Percentiles rank a stretch among this genome's conserved stretches.
Conservation (phyloP, 2,329 filamentous ascomycete genomes). For the Talaromyces sp. region DNA sequence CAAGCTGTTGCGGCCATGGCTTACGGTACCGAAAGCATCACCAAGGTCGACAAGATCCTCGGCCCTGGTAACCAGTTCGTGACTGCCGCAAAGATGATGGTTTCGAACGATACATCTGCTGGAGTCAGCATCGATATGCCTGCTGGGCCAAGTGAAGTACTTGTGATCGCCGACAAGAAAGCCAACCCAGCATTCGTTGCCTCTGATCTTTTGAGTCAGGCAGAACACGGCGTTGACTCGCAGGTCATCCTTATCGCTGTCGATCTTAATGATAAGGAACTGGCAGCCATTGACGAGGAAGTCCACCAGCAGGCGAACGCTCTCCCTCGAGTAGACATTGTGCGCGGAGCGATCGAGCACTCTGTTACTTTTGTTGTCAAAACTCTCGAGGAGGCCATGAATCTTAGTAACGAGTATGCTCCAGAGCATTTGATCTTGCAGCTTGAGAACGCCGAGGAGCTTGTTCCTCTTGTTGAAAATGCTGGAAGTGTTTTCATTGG, state of each 20-base stretch:
- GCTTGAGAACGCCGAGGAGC: constrained; percentile 68
- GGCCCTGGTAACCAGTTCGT: constrained; percentile 98
- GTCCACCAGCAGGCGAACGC: constrained; percentile 81
- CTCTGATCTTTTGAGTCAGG: constrained; percentile 89
- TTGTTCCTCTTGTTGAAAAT: constrained; percentile 79
- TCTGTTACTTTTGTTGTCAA: constrained; percentile 79
- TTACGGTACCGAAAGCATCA: constrained; percentile 90
- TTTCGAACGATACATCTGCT: constrained; percentile 94
- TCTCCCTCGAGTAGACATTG: constrained; percentile 87
- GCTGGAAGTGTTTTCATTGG: constrained; percentile 96
- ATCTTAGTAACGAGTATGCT: constrained; percentile 86
- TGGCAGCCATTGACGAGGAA: constrained; percentile 84
- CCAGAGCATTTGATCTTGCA: constrained; percentile 96
- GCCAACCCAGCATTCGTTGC: constrained; percentile 93
- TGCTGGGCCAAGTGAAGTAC: constrained; percentile 89
- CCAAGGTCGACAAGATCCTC: constrained; percentile 97
- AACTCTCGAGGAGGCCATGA: constrained; percentile 68
- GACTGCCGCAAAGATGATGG: constrained; percentile 96
- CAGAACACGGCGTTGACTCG: constrained; percentile 93
- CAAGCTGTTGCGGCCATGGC: constrained; percentile 96
- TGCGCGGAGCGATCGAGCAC: constrained; percentile 83
- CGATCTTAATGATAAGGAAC: constrained; percentile 66
- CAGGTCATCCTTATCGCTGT: constrained; percentile 91
- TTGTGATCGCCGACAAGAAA: constrained; percentile 87
- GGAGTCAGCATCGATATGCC: constrained; percentile 98